phyloP scores from a whole-genome alignment of 1,139 yeast species.

The Saccharomyces hybrid region DNA sequence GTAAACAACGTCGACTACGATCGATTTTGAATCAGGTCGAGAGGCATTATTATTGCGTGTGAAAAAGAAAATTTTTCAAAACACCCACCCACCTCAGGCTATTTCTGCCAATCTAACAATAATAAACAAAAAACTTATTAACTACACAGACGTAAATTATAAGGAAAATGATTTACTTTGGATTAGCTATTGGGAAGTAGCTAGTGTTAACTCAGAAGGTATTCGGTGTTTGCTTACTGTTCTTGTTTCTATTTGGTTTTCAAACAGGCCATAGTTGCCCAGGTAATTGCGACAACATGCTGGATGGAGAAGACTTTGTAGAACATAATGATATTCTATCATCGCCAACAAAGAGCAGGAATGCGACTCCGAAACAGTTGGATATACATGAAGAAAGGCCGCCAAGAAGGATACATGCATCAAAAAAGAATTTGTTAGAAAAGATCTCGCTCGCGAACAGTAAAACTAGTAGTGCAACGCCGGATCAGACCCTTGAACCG shows the following conservation, averaged over 20 bases:
- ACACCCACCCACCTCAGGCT: neutral
- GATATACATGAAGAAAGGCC: neutral
- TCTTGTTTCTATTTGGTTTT: too few species aligned
- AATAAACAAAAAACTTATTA: neutral
- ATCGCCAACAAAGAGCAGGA: slow-evolving; percentile 17
- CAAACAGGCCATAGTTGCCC: neutral
- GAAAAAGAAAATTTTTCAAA: neutral
- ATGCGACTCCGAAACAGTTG: slow-evolving; percentile 1
- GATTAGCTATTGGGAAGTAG: too few species aligned
- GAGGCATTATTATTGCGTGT: too few species aligned
- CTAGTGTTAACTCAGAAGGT: neutral
- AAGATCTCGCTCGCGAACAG: neutral
- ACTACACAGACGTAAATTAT: neutral
- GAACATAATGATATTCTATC: slow-evolving; percentile 20
- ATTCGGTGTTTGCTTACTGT: neutral
- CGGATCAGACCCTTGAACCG: neutral
- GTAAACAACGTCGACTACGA: slow-evolving; percentile 47
- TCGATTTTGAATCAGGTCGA: slow-evolving; percentile 56
- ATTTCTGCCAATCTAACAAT: neutral
- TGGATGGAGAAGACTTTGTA: neutral
- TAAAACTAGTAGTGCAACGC: slow-evolving; percentile 1
- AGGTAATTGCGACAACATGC: neutral
- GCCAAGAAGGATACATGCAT: neutral
- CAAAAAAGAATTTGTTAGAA: slow-evolving; percentile 4
- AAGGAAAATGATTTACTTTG: neutral